Conservation (phyloP, 306 rosid genomes). For the Cicer bijugum region DNA sequence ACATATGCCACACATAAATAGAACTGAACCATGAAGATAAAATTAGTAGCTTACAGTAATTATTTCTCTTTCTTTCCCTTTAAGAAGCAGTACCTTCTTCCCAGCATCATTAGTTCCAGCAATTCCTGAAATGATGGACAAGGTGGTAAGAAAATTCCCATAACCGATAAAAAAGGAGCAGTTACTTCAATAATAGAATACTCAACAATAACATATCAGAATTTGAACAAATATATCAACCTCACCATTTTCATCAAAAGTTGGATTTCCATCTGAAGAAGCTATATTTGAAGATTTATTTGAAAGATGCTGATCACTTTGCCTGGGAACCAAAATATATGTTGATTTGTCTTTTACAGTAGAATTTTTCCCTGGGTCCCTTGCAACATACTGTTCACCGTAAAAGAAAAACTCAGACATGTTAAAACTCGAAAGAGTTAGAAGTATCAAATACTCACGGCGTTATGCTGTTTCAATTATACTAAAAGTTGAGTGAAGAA, state of each 20-base stretch:
- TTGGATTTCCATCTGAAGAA: slow-evolving; percentile 55
- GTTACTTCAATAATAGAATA: slow-evolving; percentile 3
- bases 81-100: slow-evolving; percentile 62
- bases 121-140: slow-evolving; percentile 49
- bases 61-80: slow-evolving; percentile 63
- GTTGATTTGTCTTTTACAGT: slow-evolving; percentile 56
- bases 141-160: slow-evolving; percentile 30
- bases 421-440: slow-evolving; percentile 16
- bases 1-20: slow-evolving; percentile 34
- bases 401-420: slow-evolving; percentile 34
- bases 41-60: slow-evolving; percentile 52
- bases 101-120: slow-evolving; percentile 55
- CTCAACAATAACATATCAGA: neutral
- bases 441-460: slow-evolving; percentile 18
- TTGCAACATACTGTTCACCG: slow-evolving; percentile 67
- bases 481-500: slow-evolving; percentile 11
- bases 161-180: neutral
- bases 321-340: slow-evolving; percentile 54
- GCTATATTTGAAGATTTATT: slow-evolving; percentile 50
- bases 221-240: slow-evolving; percentile 41
- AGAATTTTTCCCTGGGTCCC: slow-evolving; percentile 58
- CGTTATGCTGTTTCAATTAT: neutral
- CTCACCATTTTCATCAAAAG: slow-evolving; percentile 62
- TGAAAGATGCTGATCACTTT: slow-evolving; percentile 55
- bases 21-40: slow-evolving; percentile 23